phyloP scores from a whole-genome alignment of 2,329 filamentous ascomycete genomes.

The Bimuria novae-zelandiae region DNA sequence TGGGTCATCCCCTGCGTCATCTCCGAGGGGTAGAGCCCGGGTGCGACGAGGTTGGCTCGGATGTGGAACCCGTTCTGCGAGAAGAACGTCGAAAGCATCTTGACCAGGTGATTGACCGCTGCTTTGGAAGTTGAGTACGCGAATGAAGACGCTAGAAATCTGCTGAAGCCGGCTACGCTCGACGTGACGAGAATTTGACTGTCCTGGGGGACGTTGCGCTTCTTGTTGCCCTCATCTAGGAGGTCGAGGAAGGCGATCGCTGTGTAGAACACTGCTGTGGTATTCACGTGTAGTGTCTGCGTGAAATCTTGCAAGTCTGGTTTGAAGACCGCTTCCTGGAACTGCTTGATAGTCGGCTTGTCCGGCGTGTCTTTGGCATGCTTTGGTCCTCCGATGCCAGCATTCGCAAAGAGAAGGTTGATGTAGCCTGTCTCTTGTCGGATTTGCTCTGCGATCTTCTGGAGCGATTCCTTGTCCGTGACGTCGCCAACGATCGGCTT shows the following conservation, averaged over 20 bases:
- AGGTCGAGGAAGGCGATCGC: constrained; percentile 48
- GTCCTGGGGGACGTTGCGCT: constrained; percentile 14
- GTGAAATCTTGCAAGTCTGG: constrained; percentile 29
- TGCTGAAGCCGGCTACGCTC: constrained; percentile 24
- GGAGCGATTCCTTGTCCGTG: constrained; percentile 18
- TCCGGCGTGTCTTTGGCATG: constrained; percentile 21
- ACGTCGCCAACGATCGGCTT: constrained; percentile 23
- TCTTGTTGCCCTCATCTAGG: constrained; percentile 48
- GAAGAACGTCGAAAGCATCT: constrained; percentile 52
- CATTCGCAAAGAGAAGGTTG: constrained; percentile 31
- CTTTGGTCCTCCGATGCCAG: constrained; percentile 24
- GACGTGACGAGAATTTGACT: constrained; percentile 29
- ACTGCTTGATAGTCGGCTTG: constrained; percentile 16
- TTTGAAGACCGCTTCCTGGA: not conserved
- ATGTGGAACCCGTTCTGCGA: constrained; percentile 47
- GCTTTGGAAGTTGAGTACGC: constrained; percentile 49
- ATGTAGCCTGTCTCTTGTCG: constrained; percentile 19
- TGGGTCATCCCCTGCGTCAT: constrained; percentile 15
- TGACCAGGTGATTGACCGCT: constrained; percentile 54
- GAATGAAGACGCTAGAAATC: constrained; percentile 18
- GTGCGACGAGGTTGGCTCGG: constrained; percentile 56
- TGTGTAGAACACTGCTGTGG: constrained; percentile 49
- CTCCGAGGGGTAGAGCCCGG: constrained; percentile 44
- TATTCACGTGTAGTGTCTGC: constrained; percentile 47
- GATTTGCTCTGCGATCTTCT: constrained; percentile 17